These are phyloP conservation scores for Yarrowia osloensis DNA, from an alignment of 805 yeast genomes.

Conservation along the genomic window DNA sequence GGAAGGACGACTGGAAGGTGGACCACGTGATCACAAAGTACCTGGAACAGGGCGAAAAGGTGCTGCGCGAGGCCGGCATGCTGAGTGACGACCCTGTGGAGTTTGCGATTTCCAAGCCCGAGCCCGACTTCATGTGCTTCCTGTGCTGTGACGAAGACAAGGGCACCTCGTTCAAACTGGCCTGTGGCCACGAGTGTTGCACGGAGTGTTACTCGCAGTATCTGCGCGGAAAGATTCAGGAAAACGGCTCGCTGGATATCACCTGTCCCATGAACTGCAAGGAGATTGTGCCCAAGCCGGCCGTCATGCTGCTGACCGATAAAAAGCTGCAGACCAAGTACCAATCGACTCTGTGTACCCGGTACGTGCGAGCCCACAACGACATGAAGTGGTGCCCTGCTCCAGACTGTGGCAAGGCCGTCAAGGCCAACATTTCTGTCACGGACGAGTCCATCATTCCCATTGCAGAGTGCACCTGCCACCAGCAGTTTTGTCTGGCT, in stretches of 20 bases:
- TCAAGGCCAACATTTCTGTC: slow-evolving; percentile 56
- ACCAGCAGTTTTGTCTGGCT: slow-evolving; percentile 74
- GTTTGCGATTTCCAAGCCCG: slow-evolving; percentile 33
- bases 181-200: slow-evolving; percentile 76
- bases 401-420: slow-evolving; percentile 68
- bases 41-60: slow-evolving; percentile 3
- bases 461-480: slow-evolving; percentile 51
- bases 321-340: slow-evolving; percentile 37
- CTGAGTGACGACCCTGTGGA: slow-evolving; percentile 36
- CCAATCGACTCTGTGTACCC: slow-evolving; percentile 39
- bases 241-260: slow-evolving; percentile 47
- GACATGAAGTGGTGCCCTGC: slow-evolving; percentile 78
- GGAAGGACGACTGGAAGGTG: slow-evolving; percentile 30
- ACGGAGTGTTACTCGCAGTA: slow-evolving; percentile 66
- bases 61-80: slow-evolving; percentile 24
- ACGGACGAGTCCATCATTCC: slow-evolving; percentile 34
- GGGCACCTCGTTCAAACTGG: slow-evolving; percentile 51
- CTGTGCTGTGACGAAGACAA: slow-evolving; percentile 69
- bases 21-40: slow-evolving; percentile 28
- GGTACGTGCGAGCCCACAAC: slow-evolving; percentile 55
- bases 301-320: slow-evolving; percentile 46
- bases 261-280: slow-evolving; percentile 65
- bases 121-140: slow-evolving; percentile 50
- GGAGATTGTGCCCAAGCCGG: slow-evolving; percentile 43
- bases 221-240: slow-evolving; percentile 48